Evolutionary conservation across 2,329 filamentous ascomycete species (phyloP), one percentile per base, ranked within the genome.

Genomic region (Alternaria triticimaculans): DNA sequence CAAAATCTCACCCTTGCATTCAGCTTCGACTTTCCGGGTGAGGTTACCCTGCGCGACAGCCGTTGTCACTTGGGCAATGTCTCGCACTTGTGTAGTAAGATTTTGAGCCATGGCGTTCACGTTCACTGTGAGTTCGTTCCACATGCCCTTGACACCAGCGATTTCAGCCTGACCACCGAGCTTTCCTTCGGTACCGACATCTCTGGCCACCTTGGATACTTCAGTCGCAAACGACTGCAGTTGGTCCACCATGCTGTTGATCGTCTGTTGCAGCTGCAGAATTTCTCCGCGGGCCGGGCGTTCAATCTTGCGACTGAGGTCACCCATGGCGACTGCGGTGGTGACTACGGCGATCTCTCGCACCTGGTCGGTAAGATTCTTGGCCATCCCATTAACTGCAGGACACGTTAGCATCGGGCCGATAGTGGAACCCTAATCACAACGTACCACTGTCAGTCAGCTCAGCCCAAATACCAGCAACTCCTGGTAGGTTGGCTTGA

Each of bases 401-500:
- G 44, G 18, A 60, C 14, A 43, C 25, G 67, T 81, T 69, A 82
- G 76, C 55, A 70, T 60, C 62, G 68, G 66, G 23, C 72, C 64
- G 67, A 72, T 65, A 68, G 58, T 30, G 25, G 37, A 62, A 65
- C 51, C 50, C 71, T 50, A 66, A 46, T 55, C 37, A 55, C 21
- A 61, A 77, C 81, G 60, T 80, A 85, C 84, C 84, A 75, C 84
- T 85, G 62, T 84, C 80, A 18, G 95, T 98, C 73, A 98, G 84
- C 83, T 98, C 95, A 78, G 97, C 97, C 95, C 95, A 98, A 65
- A 96, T 97, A 75, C 95, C 95, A 80, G 96, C 93, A 60, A 98
- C 95, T 60, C 94, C 95, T 69, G 94, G 92, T 66, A 98, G 95
- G 79, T 94, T 91, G 63, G 95, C 95, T 80, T 98, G 95, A 46